These are phyloP conservation scores for Podospora anserina DNA, from an alignment of 495 filamentous ascomycete species.

Conservation along the genomic window DNA sequence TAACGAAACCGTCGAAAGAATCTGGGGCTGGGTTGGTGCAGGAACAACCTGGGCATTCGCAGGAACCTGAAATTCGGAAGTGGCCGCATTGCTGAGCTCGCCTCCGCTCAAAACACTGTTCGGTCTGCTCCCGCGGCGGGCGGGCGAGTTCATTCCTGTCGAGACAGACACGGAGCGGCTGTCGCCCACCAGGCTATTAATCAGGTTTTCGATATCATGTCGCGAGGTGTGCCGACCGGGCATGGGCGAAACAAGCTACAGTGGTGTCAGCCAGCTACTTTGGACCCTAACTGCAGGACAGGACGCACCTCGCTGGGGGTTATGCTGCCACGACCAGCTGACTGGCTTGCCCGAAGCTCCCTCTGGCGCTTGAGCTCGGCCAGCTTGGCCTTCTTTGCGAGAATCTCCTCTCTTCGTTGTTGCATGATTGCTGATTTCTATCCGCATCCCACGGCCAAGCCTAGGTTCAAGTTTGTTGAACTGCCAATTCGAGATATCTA, in stretches of 20 bases:
- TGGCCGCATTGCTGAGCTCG: constrained; percentile 65
- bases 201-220: constrained; percentile 78
- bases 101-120: constrained; percentile 77
- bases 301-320: constrained; percentile 48
- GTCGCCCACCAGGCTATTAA: constrained; percentile 73
- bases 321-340: constrained; percentile 60
- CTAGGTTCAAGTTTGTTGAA: background rate
- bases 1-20: constrained; percentile 63
- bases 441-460: constrained; percentile 38
- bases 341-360: constrained; percentile 73
- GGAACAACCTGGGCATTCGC: constrained; percentile 36
- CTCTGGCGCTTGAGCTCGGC: constrained; percentile 92
- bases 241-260: constrained; percentile 63
- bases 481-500: background rate
- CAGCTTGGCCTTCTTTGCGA: constrained; percentile 90
- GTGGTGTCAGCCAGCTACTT: constrained; percentile 11
- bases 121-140: constrained; percentile 70
- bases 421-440: constrained; percentile 55
- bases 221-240: constrained; percentile 67
- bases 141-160: constrained; percentile 60
- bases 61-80: constrained; percentile 51
- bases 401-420: constrained; percentile 87
- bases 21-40: constrained; percentile 31
- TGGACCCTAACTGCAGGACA: constrained; percentile 22
- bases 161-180: constrained; percentile 69